A percentile compares a stretch with the other conserved stretches of the same genome.
Conservation (phyloP, 331 rosid species). For the Phaseolus coccineus region DNA sequence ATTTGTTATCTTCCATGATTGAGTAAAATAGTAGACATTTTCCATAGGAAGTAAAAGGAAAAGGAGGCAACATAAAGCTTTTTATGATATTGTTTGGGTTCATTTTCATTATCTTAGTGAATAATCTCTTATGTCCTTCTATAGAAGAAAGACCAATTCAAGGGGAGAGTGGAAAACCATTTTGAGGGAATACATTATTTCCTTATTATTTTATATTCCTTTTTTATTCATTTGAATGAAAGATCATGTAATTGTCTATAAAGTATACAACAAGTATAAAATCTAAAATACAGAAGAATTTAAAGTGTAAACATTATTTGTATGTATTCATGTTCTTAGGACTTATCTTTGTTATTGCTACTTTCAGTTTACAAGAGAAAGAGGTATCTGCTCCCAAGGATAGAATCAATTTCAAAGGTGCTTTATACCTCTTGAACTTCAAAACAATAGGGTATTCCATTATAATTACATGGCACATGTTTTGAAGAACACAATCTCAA, state of each 20-base stretch:
- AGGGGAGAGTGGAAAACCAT: not conserved
- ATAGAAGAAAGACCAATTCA: not conserved
- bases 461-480: not conserved
- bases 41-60: not conserved
- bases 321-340: constrained; percentile 1
- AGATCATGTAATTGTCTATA: not conserved
- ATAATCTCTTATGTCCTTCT: not conserved
- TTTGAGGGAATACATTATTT: constrained; percentile 17
- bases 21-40: not conserved
- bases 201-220: constrained; percentile 12
- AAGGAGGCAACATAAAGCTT: constrained; percentile 1
- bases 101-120: not conserved
- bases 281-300: not conserved
- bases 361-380: constrained; percentile 29
- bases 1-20: not conserved
- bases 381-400: constrained; percentile 4
- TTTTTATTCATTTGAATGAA: constrained; percentile 10
- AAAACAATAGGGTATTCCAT: constrained; percentile 11
- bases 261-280: not conserved
- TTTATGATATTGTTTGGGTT: not conserved
- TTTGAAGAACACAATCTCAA: constrained; percentile 6
- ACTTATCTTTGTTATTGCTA: constrained; percentile 12
- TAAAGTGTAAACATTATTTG: not conserved
- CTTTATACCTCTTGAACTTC: constrained; percentile 31
- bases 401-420: constrained; percentile 26